A percentile compares a stretch with the other conserved stretches of the same genome.
Evolutionary conservation across 2,329 filamentous ascomycete species (phyloP).

Genomic region (Colletotrichum sp.): DNA sequence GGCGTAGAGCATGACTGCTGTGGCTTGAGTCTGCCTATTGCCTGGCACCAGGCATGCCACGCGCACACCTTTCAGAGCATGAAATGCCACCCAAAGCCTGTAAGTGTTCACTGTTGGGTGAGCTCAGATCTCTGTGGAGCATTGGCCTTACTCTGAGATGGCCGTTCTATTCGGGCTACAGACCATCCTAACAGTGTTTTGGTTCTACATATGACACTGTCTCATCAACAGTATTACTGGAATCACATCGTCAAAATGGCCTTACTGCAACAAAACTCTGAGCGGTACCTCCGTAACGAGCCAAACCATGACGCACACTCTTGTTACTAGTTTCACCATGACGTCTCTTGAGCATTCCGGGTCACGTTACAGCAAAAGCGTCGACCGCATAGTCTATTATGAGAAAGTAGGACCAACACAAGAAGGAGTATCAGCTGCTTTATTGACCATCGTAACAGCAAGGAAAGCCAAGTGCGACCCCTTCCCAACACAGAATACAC

Average conservation of each 20-base stretch:
- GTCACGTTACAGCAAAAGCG: not conserved
- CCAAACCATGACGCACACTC: not conserved
- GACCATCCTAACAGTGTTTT: not conserved
- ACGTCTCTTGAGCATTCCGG: not conserved
- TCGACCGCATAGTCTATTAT: not conserved
- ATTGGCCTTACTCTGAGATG: not conserved
- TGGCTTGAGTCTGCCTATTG: not conserved
- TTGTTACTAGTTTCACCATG: not conserved
- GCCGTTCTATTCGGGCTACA: not conserved
- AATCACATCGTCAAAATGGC: not conserved
- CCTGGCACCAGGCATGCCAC: not conserved
- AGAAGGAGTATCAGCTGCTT: not conserved
- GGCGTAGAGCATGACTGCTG: not conserved
- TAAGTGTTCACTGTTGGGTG: not conserved
- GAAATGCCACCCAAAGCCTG: not conserved
- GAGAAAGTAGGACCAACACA: not conserved
- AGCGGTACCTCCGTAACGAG: fast-evolving
- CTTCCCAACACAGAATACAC: not conserved
- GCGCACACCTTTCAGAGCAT: not conserved
- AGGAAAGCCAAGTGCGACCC: not conserved
- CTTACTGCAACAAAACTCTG: not conserved
- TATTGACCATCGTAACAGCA: not conserved
- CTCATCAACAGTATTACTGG: not conserved
- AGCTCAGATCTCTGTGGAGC: not conserved
- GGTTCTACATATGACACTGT: not conserved